phyloP scores from a whole-genome alignment of 352 stramenopile species.

The Pythium phragmitis region DNA sequence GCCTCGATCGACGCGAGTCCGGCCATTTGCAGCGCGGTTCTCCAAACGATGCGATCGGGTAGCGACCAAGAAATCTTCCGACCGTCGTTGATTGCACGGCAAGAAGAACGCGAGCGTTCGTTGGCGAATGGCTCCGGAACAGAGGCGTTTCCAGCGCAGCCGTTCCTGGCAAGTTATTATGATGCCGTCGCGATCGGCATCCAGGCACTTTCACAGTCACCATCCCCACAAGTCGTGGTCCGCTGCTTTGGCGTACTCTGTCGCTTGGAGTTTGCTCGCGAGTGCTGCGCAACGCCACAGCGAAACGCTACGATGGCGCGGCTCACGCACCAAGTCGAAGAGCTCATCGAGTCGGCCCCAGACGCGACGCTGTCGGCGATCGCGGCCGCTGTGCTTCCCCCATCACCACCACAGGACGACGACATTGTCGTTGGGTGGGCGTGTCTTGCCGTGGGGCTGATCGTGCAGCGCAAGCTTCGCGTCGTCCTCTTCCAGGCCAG shows the following conservation, averaged over 20 bases:
- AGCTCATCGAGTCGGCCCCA: slow-evolving; percentile 33
- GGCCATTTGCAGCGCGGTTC: neutral
- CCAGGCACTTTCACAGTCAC: slow-evolving; percentile 3
- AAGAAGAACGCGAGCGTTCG: neutral
- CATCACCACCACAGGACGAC: slow-evolving; percentile 19
- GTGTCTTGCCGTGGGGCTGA: slow-evolving; percentile 38
- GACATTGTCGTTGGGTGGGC: slow-evolving; percentile 42
- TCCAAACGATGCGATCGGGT: slow-evolving; percentile 1
- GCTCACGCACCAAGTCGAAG: slow-evolving; percentile 46
- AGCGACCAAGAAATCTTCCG: slow-evolving; percentile 13
- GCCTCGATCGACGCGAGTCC: slow-evolving; percentile 2
- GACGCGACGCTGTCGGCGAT: slow-evolving; percentile 38
- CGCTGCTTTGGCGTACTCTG: slow-evolving; percentile 12
- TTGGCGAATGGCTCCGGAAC: neutral
- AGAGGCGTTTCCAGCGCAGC: neutral
- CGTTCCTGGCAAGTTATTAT: slow-evolving; percentile 9
- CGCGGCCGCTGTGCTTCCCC: slow-evolving; percentile 24
- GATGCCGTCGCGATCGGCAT: slow-evolving; percentile 5
- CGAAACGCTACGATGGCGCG: slow-evolving; percentile 38
- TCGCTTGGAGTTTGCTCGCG: slow-evolving; percentile 50
- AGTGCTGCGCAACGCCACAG: slow-evolving; percentile 31
- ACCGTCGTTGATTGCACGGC: neutral
- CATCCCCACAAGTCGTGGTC: slow-evolving; percentile 1
- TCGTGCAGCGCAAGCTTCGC: slow-evolving; percentile 55
- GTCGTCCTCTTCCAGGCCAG: slow-evolving; percentile 43